Evolutionary conservation across 768 basidiomycete species (phyloP), one percentile per base, ranked within the genome.

Genomic region (Sarcodon aspratus): DNA sequence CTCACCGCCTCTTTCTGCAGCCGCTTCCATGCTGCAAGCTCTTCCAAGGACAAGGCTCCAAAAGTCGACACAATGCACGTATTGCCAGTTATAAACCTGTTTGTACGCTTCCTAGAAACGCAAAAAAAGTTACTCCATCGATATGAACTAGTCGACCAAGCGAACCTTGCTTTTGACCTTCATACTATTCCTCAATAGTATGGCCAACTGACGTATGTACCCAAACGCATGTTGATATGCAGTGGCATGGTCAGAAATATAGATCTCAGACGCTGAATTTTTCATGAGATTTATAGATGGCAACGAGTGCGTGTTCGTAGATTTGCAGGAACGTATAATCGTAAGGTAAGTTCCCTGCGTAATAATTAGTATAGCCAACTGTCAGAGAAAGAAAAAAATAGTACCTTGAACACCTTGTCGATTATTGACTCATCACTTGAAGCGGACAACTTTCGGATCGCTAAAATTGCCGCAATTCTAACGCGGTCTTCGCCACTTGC

Each of bases 11-110:
- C 71, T 69, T 48, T 73, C 74, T 11, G 63, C 60, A 50, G 79
- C 72, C 2, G 70, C 67, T 57, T 81, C 69, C 31, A 69, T 67
- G 58, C 82, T 79, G 58, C 89, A 94, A 12, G 90, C 84, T 40
- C 82, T 73, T 17, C 82, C 85, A 9, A 99, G 74, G 9, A 97
- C 91, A 37, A 89, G 73, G 36, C 79, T 76, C 96, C 96, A 99
- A 59, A 98, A 98, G 69, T 99, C 96, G 54, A 99, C 70, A 50
- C 82, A 89, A 63, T 99, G 96, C 2, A 84, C 86, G 55, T 85
- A 97, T 67, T 97, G 96, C 96, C 96, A 99, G 67, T 97, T 99
- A 67, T 99, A 96, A 17, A 99, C 95, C 57, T 86, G 83, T 63
- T 84, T 85, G 68, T 86, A 94, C 8, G 90, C 82, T 55, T 98